Evolutionary conservation across 331 rosid genomes (phyloP).

Genomic region (Telfairia occidentalis): DNA sequence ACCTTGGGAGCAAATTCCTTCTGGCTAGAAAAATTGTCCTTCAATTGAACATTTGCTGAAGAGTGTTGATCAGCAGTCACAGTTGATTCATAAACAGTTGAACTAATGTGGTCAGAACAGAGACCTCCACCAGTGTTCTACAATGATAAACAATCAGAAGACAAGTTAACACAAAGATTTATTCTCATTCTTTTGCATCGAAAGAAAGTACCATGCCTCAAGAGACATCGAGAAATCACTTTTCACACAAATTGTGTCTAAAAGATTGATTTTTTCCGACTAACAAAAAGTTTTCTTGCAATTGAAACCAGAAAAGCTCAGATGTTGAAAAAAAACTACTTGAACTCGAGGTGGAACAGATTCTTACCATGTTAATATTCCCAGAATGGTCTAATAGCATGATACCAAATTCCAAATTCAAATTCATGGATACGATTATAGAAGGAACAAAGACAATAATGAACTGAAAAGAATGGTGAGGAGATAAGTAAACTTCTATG

Average conservation of each 20-base stretch:
- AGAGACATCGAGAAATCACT: neutral
- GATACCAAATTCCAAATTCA: neutral
- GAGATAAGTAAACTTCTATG: neutral
- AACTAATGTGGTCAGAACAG: neutral
- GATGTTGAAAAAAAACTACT: neutral
- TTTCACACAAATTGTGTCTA: neutral
- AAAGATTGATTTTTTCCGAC: neutral
- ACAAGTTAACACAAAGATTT: neutral
- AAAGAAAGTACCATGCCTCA: neutral
- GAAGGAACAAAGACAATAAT: neutral
- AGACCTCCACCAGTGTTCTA: neutral
- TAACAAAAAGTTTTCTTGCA: neutral
- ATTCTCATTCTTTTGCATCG: neutral
- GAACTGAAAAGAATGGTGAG: neutral
- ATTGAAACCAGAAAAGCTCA: no score
- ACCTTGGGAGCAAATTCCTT: conserved; percentile 4
- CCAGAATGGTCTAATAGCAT: neutral
- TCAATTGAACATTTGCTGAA: neutral
- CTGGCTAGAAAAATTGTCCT: neutral
- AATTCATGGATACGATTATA: neutral
- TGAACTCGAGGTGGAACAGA: neutral
- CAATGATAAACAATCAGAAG: neutral
- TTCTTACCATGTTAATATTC: neutral
- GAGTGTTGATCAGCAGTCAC: neutral
- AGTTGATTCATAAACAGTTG: neutral